A percentile compares a stretch with the other conserved stretches of the same genome.
These are phyloP conservation scores for Rosa chinensis DNA, from an alignment of 306 rosid species.

Conservation along the genomic window DNA sequence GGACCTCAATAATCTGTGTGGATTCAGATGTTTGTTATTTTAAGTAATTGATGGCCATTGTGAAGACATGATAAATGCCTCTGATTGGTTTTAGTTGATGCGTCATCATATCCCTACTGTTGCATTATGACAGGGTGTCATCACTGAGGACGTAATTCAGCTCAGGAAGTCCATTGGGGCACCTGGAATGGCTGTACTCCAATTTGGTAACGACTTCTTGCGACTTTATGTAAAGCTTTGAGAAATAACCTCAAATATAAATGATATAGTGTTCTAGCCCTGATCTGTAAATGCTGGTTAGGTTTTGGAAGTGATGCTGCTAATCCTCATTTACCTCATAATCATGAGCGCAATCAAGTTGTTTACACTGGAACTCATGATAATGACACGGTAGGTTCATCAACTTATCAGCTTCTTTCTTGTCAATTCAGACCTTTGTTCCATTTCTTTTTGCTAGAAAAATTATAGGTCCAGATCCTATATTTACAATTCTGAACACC, in stretches of 20 bases:
- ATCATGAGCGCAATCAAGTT: conserved; percentile 90
- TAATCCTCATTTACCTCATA: conserved; percentile 91
- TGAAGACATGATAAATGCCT: neutral
- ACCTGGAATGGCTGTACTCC: conserved; percentile 99
- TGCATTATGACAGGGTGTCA: conserved; percentile 69
- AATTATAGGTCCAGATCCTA: neutral
- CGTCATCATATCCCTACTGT: conserved; percentile 1
- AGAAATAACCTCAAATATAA: conserved; percentile 11
- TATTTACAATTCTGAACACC: neutral
- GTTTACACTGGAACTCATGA: conserved; percentile 97
- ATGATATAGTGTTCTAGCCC: conserved; percentile 7
- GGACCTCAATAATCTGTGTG: conserved; percentile 2
- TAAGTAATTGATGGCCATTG: neutral
- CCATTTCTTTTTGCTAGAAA: conserved; percentile 11
- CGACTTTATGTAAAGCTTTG: conserved; percentile 16
- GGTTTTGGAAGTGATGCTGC: conserved; percentile 79
- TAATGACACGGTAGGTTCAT: conserved; percentile 77
- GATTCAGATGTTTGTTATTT: neutral
- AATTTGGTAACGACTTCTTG: conserved; percentile 63
- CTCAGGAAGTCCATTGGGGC: conserved; percentile 88
- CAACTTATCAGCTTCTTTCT: conserved; percentile 15
- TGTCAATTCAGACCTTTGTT: neutral
- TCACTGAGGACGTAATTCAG: conserved; percentile 88
- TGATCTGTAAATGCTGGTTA: conserved; percentile 28
- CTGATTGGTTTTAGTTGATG: neutral